Conservation (phyloP, 352 stramenopile genomes). For the Pelagophyceae sp. region DNA sequence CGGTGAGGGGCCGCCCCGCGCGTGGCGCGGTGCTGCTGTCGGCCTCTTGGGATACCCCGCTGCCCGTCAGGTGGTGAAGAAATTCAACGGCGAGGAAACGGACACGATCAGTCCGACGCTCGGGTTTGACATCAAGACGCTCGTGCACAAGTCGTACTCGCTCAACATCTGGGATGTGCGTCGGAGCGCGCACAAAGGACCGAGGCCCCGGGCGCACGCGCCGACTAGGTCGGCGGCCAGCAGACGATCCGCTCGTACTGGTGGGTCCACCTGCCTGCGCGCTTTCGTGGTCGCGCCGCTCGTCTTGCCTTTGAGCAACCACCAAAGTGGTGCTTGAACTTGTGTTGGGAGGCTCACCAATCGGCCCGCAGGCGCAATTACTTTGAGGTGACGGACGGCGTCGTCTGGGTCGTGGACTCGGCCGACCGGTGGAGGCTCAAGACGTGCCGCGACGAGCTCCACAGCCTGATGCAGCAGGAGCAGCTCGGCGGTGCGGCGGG, state of each 20-base stretch:
- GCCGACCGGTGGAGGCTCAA: constrained; percentile 82
- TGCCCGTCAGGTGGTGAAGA: too few species aligned
- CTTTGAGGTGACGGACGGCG: constrained; percentile 97
- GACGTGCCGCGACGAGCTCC: constrained; percentile 79
- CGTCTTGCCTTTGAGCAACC: too few species aligned
- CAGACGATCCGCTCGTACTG: constrained; percentile 98
- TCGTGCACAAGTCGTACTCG: constrained; percentile 81
- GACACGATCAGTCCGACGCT: constrained; percentile 92
- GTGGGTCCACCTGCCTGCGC: too few species aligned
- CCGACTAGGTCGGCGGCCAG: constrained; percentile 96
- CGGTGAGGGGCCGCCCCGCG: constrained; percentile 84
- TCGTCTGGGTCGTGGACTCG: constrained; percentile 98
- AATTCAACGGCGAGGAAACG: constrained; percentile 94
- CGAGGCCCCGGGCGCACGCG: too few species aligned
- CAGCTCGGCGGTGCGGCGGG: not conserved
- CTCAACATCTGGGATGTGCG: constrained; percentile 78
- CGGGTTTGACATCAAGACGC: constrained; percentile 97
- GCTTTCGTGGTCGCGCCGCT: too few species aligned
- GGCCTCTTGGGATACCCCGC: too few species aligned
- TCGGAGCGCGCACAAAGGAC: too few species aligned
- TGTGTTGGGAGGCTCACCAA: too few species aligned
- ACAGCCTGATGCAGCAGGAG: constrained; percentile 70
- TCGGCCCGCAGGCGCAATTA: too few species aligned
- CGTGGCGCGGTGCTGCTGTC: constrained; percentile 16
- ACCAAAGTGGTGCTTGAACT: too few species aligned